These are phyloP conservation scores for Epichloe hybrida DNA, from an alignment of 2,329 filamentous ascomycete species.

Conservation along the genomic window DNA sequence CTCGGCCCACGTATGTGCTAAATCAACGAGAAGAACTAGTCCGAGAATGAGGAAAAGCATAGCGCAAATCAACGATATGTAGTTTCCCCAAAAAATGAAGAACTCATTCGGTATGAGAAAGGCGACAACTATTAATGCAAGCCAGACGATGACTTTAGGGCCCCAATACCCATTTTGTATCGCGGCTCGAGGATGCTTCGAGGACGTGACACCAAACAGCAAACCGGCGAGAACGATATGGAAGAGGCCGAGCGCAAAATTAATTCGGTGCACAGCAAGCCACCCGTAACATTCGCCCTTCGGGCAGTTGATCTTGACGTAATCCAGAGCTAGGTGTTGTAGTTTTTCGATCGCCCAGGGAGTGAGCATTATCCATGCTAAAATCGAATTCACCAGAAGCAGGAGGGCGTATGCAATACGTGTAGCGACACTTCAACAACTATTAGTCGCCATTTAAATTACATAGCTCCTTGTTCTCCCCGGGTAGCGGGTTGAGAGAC, in stretches of 20 bases:
- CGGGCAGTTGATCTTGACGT: slow-evolving; percentile 87
- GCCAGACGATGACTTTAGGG: slow-evolving; percentile 84
- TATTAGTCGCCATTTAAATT: not conserved
- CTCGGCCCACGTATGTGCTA: slow-evolving; percentile 95
- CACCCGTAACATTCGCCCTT: slow-evolving; percentile 89
- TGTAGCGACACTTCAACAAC: slow-evolving; percentile 62
- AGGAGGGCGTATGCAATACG: slow-evolving; percentile 93
- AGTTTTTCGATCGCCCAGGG: slow-evolving; percentile 96
- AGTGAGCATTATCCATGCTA: slow-evolving; percentile 98
- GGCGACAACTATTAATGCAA: slow-evolving; percentile 73
- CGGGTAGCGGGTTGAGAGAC: too few relatives aligned
- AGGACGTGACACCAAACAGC: slow-evolving; percentile 73
- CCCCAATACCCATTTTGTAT: slow-evolving; percentile 99
- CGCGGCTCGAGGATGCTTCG: slow-evolving; percentile 72
- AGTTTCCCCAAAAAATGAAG: slow-evolving; percentile 88
- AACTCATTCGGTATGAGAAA: slow-evolving; percentile 94
- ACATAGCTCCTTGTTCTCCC: not conserved
- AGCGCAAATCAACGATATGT: slow-evolving; percentile 74
- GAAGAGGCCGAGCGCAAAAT: slow-evolving; percentile 91
- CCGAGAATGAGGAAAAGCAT: slow-evolving; percentile 91
- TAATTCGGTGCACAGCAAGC: slow-evolving; percentile 93
- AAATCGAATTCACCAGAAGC: slow-evolving; percentile 87
- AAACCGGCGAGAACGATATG: slow-evolving; percentile 76
- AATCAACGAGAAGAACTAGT: slow-evolving; percentile 80
- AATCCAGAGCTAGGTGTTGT: slow-evolving; percentile 82